Percentiles rank a stretch among this genome's conserved stretches.
Evolutionary conservation across 139 green algal genomes (phyloP).

Genomic region (Tetraselmis striata): DNA sequence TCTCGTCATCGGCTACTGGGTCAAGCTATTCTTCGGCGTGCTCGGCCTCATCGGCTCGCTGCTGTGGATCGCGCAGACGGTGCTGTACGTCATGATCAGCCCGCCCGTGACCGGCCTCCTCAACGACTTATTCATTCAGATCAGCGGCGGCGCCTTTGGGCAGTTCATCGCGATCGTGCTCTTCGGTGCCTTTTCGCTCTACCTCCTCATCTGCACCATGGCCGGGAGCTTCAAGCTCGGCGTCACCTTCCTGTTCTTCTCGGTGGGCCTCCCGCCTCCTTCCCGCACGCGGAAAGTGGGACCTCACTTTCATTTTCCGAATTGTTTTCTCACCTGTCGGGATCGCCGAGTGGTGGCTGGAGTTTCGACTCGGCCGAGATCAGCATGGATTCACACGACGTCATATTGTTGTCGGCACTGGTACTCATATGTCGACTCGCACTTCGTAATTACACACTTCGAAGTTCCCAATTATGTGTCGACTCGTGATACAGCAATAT

Average conservation of each 20-base stretch:
- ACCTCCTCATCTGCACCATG: slow-evolving; percentile 74
- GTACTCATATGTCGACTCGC: too few species aligned
- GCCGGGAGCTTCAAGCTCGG: slow-evolving; percentile 90
- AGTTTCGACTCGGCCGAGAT: too few species aligned
- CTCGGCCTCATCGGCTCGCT: slow-evolving; percentile 60
- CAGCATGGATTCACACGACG: too few species aligned
- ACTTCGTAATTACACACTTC: too few species aligned
- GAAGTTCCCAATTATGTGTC: too few species aligned
- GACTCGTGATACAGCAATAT: too few species aligned
- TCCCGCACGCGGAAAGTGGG: too few species aligned
- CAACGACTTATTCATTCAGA: slow-evolving; percentile 80
- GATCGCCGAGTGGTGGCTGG: too few species aligned
- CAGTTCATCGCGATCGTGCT: slow-evolving; percentile 79
- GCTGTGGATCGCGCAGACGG: slow-evolving; percentile 88
- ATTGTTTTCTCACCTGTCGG: too few species aligned
- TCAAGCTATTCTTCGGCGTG: slow-evolving; percentile 66
- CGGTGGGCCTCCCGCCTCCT: not conserved
- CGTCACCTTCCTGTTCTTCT: slow-evolving; percentile 81
- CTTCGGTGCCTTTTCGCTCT: slow-evolving; percentile 92
- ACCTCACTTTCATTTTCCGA: too few species aligned
- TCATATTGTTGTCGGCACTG: too few species aligned
- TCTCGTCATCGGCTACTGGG: slow-evolving; percentile 66
- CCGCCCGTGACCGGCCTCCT: slow-evolving; percentile 75
- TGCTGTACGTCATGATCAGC: slow-evolving; percentile 85
- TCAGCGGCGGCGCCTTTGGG: slow-evolving; percentile 71